Evolutionary conservation across 192 early-diverging fungal genomes (phyloP), one percentile per base, ranked within the genome.

Genomic region (Phycomyces nitens): DNA sequence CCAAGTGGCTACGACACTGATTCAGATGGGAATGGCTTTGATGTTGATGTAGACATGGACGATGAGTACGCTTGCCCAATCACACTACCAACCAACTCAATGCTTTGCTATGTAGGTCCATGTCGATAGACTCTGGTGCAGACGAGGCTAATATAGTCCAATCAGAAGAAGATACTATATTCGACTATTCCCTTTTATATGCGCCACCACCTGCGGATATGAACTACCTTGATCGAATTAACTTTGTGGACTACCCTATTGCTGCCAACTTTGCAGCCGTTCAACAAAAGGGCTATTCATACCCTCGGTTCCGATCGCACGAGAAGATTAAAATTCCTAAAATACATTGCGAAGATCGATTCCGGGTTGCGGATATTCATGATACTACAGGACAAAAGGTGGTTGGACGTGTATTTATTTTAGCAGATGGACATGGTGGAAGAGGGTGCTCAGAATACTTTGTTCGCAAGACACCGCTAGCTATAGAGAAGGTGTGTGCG

Each of bases 371-470:
- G 22, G 83, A 85, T 55, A 42, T 82, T 21, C 20, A 43, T 2
- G 8, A 55, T 7, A 22, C 15, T 5, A 29, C 27, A 21, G 18
- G 15, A 47, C 2, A 47, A 18, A 47, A 47, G 12, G 62, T 71
- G 21, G 40, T 78, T 11, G 77, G 77, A 2, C 70, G 83, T 49
- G 57, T 82, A 22, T 85, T 81, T 61, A 77, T 77, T 22, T 65
- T 85, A 20, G 80, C 83, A 7, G 83, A 85, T 60, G 83, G 83
- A 0, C 83, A 85, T 55, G 83, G 83, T 43, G 83, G 83, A 11
- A 68, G 75, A 6, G 79, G 75, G 3, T 85, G 83, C 27, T 78
- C 83, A 3, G 70, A 72, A 16, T 85, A 72, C 61, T 80, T 85
- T 64, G 76, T 79, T 5, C 56, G 64, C 43, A 68, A 74, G 2